Percentiles rank a stretch among this genome's conserved stretches.
Conservation (phyloP, 2,329 filamentous ascomycete species). For the Helotiales sp. region DNA sequence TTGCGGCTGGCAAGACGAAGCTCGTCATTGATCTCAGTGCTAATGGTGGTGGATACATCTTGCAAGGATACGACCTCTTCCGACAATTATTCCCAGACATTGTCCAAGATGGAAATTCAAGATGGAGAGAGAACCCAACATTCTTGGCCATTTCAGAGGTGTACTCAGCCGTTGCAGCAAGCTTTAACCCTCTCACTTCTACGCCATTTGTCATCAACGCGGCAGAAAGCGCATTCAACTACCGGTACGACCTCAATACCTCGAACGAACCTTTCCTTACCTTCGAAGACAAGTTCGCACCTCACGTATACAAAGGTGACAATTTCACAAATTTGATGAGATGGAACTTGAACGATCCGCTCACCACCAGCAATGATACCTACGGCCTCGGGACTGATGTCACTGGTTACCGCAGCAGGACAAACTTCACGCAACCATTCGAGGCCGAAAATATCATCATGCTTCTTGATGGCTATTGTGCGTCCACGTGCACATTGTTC, state of each 20-base stretch:
- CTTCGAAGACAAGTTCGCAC: conserved; percentile 30
- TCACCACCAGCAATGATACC: conserved; percentile 25
- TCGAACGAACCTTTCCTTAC: conserved; percentile 27
- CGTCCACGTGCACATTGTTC: conserved; percentile 60
- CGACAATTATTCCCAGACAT: conserved; percentile 37
- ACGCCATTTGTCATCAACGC: conserved; percentile 19
- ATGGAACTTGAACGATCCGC: conserved; percentile 31
- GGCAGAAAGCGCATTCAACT: conserved; percentile 29
- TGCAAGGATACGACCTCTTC: conserved; percentile 51
- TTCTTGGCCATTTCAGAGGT: conserved; percentile 25
- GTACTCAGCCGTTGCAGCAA: conserved; percentile 20
- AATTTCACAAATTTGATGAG: conserved; percentile 27
- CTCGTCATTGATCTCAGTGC: conserved; percentile 63
- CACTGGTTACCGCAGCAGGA: conserved; percentile 34
- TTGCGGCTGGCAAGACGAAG: conserved; percentile 51
- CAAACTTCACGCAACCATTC: conserved; percentile 39
- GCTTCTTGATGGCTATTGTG: conserved; percentile 53
- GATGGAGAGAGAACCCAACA: conserved; percentile 28
- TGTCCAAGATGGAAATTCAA: conserved; percentile 30
- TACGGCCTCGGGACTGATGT: conserved; percentile 33
- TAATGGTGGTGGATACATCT: conserved; percentile 58
- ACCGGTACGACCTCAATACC: conserved; percentile 29
- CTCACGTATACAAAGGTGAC: conserved; percentile 23
- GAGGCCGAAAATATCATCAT: conserved; percentile 43
- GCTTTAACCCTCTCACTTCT: conserved; percentile 30